Evolutionary conservation across 1,284 basidiomycete genomes (phyloP), one percentile per base, ranked within the genome.

Genomic region (Kwoniella shivajii): DNA sequence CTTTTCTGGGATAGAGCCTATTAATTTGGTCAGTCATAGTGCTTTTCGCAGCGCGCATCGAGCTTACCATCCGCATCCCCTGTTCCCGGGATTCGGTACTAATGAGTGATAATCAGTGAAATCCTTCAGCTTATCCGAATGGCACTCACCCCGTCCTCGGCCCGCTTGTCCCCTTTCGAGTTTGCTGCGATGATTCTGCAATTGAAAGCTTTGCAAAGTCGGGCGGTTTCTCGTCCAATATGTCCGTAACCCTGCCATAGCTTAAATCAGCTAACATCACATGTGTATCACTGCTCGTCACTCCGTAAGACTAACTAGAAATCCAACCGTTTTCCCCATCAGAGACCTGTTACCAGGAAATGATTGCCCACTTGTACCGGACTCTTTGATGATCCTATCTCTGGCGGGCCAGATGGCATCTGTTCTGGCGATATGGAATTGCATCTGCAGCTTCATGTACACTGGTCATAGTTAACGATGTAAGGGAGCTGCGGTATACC

Each of bases 131-230:
- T 10, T 3, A 36, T 31, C 34, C 31, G 52, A 34, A 22, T 10
- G 18, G 10, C n/a, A 66, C 65, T 50, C 49, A 72, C 68, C 1
- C 75, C 75, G 6, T 64, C 57, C 26, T 77, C 75, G 7, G 45
- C 48, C 26, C 57, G 44, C 18, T 61, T 60, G 41, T 62, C 57
- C 2, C 76, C 74, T 13, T 51, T 55, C 20, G 72, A 68, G 57
- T 76, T 77, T 20, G 76, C 76, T 14, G 74, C 76, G 30, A 77
- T 67, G 54, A 77, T 64, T 13, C 60, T 50, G 31, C 66, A 62
- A 13, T 72, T 68, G 42, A 76, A 69, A 6, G 66, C 66, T 39
- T 72, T 57, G 43, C 76, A 58, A 24, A 76, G 43, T 0, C 76
- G 60, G 13, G 74, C 76, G 1, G 73, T 74, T 54, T 76, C 76